Percentiles rank a stretch among this genome's conserved stretches.
Evolutionary conservation across 1,284 basidiomycete species (phyloP).

Genomic region (Papiliotrema nemorosa): DNA sequence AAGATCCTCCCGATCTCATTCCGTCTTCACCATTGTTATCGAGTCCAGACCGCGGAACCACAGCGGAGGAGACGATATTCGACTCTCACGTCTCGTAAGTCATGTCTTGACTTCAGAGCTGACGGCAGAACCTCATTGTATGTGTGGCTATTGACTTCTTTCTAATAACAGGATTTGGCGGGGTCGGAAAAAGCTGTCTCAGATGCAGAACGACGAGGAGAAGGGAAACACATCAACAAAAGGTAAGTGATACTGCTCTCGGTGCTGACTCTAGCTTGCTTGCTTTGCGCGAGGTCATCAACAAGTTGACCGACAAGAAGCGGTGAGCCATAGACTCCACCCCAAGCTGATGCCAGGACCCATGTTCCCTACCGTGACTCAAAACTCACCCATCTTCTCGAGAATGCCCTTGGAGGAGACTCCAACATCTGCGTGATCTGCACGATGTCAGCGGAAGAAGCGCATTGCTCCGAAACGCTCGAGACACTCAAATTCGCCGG

Average conservation of each 20-base stretch:
- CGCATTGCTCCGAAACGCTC: constrained; percentile 55
- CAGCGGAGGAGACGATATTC: constrained; percentile 36
- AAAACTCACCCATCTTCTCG: constrained; percentile 55
- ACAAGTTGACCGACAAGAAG: constrained; percentile 54
- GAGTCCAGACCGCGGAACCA: constrained; percentile 42
- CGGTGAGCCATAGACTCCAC: constrained; percentile 10
- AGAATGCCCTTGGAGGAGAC: constrained; percentile 57
- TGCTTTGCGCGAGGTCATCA: constrained; percentile 56
- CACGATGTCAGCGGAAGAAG: constrained; percentile 51
- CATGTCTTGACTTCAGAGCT: constrained; percentile 42
- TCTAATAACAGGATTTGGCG: constrained; percentile 51
- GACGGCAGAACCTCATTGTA: constrained; percentile 53
- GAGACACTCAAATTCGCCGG: constrained; percentile 58
- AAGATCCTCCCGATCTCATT: constrained; percentile 54
- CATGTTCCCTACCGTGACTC: constrained; percentile 59
- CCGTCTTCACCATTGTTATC: constrained; percentile 55
- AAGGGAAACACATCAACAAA: constrained; percentile 59
- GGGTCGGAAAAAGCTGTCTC: constrained; percentile 57
- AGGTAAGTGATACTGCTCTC: constrained; percentile 36
- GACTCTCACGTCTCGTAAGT: constrained; percentile 44
- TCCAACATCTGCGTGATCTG: constrained; percentile 58
- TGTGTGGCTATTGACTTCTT: constrained; percentile 9
- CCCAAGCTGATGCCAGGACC: constrained; percentile 9
- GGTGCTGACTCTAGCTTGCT: constrained; percentile 42
- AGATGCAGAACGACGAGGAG: constrained; percentile 54